Conservation (phyloP, 2,329 filamentous ascomycete species). For the Penicillium glabrum region DNA sequence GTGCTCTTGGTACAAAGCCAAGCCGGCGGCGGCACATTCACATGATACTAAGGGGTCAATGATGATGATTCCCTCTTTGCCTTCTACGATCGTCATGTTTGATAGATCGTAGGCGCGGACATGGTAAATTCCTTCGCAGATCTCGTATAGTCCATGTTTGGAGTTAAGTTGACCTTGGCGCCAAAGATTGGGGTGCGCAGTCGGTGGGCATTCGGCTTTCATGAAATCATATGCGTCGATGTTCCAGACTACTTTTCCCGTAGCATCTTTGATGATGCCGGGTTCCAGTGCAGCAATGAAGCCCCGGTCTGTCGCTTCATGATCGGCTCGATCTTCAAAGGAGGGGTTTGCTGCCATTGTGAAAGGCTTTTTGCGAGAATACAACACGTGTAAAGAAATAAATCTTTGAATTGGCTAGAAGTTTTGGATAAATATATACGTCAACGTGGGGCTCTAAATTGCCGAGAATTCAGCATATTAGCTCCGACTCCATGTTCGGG, state of each 20-base stretch:
- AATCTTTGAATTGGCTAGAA: not conserved
- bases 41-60: constrained; percentile 40
- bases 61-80: constrained; percentile 38
- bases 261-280: constrained; percentile 16
- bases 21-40: constrained; percentile 36
- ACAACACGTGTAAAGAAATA: not conserved
- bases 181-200: constrained; percentile 36
- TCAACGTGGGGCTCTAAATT: not conserved
- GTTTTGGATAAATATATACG: not conserved
- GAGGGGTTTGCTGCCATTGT: constrained; percentile 5
- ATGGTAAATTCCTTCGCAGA: constrained; percentile 41
- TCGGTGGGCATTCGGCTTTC: constrained; percentile 21
- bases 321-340: constrained; percentile 14
- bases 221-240: constrained; percentile 34
- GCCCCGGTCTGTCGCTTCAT: constrained; percentile 22
- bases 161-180: constrained; percentile 33
- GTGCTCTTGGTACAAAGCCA: constrained; percentile 35
- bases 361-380: not conserved
- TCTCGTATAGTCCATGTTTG: constrained; percentile 37
- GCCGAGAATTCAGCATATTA: not conserved
- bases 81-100: constrained; percentile 44
- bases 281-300: constrained; percentile 20
- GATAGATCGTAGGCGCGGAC: constrained; percentile 43
- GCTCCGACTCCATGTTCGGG: not conserved
- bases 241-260: constrained; percentile 36